These are phyloP conservation scores for Tuber magnatum DNA, from an alignment of 495 filamentous ascomycete species.

Conservation along the genomic window DNA sequence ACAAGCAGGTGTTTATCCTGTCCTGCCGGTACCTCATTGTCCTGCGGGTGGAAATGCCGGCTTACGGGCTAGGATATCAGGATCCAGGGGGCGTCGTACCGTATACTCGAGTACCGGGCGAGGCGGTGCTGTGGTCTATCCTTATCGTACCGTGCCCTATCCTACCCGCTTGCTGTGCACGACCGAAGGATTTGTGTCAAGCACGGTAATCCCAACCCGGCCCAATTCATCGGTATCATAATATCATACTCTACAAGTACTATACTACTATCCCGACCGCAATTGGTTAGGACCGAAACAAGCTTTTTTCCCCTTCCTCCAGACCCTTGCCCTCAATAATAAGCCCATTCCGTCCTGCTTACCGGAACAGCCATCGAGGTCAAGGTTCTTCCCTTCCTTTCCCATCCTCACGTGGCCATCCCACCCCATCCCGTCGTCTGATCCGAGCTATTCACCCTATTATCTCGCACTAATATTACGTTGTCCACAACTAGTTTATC, in stretches of 20 bases:
- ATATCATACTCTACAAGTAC: no score
- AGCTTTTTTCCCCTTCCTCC: background rate
- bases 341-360: background rate
- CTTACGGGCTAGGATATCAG: background rate
- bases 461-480: no score
- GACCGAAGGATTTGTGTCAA: background rate
- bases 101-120: no score
- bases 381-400: background rate
- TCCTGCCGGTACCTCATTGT: background rate
- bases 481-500: no score
- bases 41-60: background rate
- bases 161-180: background rate
- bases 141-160: background rate
- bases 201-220: background rate
- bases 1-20: background rate
- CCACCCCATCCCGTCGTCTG: background rate
- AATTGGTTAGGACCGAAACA: background rate
- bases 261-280: no score
- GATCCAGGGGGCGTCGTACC: no score
- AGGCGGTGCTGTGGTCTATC: background rate
- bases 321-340: background rate
- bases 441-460: background rate
- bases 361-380: background rate
- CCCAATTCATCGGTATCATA: background rate
- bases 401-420: background rate